phyloP scores from a whole-genome alignment of 169 alveolate species.

The Plasmodium fragile region DNA sequence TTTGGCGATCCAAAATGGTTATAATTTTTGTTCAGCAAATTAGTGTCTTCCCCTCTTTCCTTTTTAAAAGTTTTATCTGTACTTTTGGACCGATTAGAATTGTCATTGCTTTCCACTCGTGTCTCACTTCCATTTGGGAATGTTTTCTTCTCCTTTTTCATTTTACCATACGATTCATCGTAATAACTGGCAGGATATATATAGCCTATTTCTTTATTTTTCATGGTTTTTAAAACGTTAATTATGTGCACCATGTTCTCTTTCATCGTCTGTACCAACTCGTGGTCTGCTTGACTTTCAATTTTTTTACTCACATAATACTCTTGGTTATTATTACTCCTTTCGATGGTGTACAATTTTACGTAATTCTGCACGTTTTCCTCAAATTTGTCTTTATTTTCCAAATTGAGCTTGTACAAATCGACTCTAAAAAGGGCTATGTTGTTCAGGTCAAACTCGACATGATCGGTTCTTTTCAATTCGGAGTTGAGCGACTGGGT shows the following conservation, averaged over 20 bases:
- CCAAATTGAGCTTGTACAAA: slow-evolving; percentile 24
- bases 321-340: slow-evolving; percentile 10
- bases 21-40: slow-evolving; percentile 12
- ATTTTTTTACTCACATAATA: slow-evolving; percentile 43
- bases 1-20: not conserved
- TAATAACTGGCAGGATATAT: slow-evolving; percentile 21
- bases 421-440: slow-evolving; percentile 55
- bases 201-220: slow-evolving; percentile 59
- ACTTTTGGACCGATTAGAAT: slow-evolving; percentile 18
- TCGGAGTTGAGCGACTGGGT: slow-evolving; percentile 10
- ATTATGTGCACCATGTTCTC: slow-evolving; percentile 23
- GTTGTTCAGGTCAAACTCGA: slow-evolving; percentile 47
- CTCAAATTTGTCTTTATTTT: slow-evolving; percentile 1
- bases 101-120: slow-evolving; percentile 28
- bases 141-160: slow-evolving; percentile 9
- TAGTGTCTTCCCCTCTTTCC: slow-evolving; percentile 16
- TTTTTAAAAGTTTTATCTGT: slow-evolving; percentile 57
- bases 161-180: slow-evolving; percentile 31
- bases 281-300: slow-evolving; percentile 20
- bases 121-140: not conserved
- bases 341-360: slow-evolving; percentile 49
- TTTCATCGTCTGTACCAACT: slow-evolving; percentile 31
- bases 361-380: slow-evolving; percentile 12
- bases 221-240: slow-evolving; percentile 58
- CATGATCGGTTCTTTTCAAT: slow-evolving; percentile 4